Percentiles rank a stretch among this genome's conserved stretches.
Conservation (phyloP, 768 basidiomycete genomes). For the Boletus patriciae region DNA sequence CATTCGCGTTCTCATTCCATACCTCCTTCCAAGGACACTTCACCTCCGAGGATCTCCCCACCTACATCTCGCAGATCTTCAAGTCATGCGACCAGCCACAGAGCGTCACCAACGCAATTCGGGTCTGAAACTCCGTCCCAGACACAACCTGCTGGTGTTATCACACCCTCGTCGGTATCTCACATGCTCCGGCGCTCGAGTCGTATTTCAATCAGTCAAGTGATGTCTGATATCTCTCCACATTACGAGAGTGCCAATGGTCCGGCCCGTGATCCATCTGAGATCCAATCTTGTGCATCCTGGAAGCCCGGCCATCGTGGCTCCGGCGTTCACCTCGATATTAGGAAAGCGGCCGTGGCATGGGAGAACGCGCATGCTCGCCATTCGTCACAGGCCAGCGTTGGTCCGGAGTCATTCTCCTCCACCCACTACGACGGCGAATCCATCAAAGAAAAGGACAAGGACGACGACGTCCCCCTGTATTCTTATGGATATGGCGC, state of each 20-base stretch:
- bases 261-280: constrained; percentile 16
- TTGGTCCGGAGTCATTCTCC: constrained; percentile 1
- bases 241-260: constrained; percentile 5
- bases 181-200: constrained; percentile 28
- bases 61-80: constrained; percentile 18
- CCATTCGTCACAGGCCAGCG: constrained; percentile 5
- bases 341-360: neutral
- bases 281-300: constrained; percentile 18
- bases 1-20: constrained; percentile 21
- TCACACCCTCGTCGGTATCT: constrained; percentile 5
- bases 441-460: constrained; percentile 10
- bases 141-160: constrained; percentile 10
- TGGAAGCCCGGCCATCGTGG: constrained; percentile 23
- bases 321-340: constrained; percentile 4
- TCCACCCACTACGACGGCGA: constrained; percentile 12
- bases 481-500: constrained; percentile 33
- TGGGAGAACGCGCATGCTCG: constrained; percentile 13
- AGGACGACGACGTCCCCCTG: constrained; percentile 2
- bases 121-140: constrained; percentile 10
- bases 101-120: neutral
- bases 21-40: constrained; percentile 10
- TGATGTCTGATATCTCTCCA: constrained; percentile 1
- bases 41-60: constrained; percentile 17
- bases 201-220: constrained; percentile 12
- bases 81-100: constrained; percentile 7